phyloP scores from a whole-genome alignment of 192 early-diverging fungal species.

The Thoreauomyces humboldtii region DNA sequence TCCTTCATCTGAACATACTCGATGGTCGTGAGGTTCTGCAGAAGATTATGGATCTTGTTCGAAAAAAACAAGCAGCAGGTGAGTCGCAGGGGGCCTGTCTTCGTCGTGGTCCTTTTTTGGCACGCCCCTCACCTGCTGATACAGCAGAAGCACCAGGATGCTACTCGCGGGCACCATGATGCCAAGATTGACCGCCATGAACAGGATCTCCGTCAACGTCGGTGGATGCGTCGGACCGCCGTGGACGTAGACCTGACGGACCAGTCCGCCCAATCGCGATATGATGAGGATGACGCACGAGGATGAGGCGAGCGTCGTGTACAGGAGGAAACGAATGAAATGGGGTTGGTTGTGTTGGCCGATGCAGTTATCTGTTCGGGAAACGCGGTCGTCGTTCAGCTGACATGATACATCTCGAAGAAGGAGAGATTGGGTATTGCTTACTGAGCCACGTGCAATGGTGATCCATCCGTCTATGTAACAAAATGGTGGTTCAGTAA shows the following conservation, averaged over 20 bases:
- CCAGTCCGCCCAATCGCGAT: slow-evolving; percentile 12
- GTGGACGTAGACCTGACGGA: neutral
- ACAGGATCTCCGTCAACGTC: neutral
- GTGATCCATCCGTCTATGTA: slow-evolving; percentile 20
- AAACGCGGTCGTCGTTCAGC: neutral
- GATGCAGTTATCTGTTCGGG: slow-evolving; percentile 21
- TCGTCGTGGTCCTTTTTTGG: no score
- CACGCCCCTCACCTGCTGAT: slow-evolving; percentile 19
- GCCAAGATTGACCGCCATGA: slow-evolving; percentile 18
- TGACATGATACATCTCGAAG: neutral
- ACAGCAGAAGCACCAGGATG: slow-evolving; percentile 14
- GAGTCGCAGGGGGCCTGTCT: no score
- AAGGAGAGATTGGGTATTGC: neutral
- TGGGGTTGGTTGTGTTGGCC: slow-evolving; percentile 19
- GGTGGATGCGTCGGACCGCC: neutral
- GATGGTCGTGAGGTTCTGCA: slow-evolving; percentile 20
- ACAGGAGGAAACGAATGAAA: slow-evolving; percentile 24
- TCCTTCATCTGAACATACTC: slow-evolving; percentile 16
- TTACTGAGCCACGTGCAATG: slow-evolving; percentile 5
- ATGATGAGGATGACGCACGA: slow-evolving; percentile 10
- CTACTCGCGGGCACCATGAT: slow-evolving; percentile 15
- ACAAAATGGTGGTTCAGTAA: no score
- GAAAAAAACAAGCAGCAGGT: no score
- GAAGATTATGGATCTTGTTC: slow-evolving; percentile 9
- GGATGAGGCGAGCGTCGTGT: neutral